Percentiles rank a stretch among this genome's conserved stretches.
Evolutionary conservation across 371 early-diverging fungal species (phyloP).

Genomic region (Apophysomyces elegans): DNA sequence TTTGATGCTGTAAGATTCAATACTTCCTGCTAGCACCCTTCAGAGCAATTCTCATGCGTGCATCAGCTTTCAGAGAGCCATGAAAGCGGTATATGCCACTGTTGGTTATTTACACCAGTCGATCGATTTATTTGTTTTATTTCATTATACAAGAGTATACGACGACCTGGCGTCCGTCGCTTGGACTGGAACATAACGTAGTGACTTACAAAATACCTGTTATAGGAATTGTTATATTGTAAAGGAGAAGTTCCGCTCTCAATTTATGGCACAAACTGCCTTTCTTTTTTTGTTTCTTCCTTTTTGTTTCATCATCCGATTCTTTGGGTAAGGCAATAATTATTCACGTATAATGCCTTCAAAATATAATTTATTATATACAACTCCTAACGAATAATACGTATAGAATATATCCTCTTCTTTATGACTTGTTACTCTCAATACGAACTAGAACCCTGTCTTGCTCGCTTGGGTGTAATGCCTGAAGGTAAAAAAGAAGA

Average conservation of each 20-base stretch:
- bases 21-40: no score
- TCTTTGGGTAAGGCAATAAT: slow-evolving; percentile 6
- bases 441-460: slow-evolving; percentile 50
- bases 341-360: no score
- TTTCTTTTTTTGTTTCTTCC: slow-evolving; percentile 4
- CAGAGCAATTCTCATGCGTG: no score
- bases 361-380: background rate
- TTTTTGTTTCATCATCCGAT: slow-evolving; percentile 4
- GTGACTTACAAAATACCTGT: no score
- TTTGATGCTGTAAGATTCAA: no score
- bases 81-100: no score
- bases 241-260: slow-evolving; percentile 2
- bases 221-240: background rate
- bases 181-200: no score
- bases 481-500: slow-evolving; percentile 44
- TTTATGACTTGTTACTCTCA: slow-evolving; percentile 23
- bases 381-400: background rate
- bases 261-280: background rate
- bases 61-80: no score
- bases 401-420: background rate
- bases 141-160: no score
- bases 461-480: slow-evolving; percentile 51
- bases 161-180: no score
- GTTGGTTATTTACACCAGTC: no score
- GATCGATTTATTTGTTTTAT: no score